Evolutionary conservation across 441 rosid species (phyloP).

Genomic region (Heliophila coronopifolia): DNA sequence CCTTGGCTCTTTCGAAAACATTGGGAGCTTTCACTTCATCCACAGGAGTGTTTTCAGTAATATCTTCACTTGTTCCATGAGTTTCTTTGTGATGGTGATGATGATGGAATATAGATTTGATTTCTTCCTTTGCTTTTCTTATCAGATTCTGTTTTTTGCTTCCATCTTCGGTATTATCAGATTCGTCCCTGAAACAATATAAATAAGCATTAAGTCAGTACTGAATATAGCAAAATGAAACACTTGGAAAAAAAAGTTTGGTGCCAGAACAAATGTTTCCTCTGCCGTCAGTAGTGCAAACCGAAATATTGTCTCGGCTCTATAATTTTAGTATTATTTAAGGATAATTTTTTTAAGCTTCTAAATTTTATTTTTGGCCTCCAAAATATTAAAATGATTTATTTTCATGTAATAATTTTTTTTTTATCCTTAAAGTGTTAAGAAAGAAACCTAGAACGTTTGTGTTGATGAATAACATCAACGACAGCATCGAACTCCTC

Average conservation of each 20-base stretch:
- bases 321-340: too few species aligned
- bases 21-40: slow-evolving; percentile 27
- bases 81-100: slow-evolving; percentile 24
- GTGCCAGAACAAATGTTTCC: too few species aligned
- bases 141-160: slow-evolving; percentile 22
- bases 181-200: slow-evolving; percentile 15
- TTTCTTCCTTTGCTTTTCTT: slow-evolving; percentile 22
- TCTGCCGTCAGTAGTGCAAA: too few species aligned
- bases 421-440: too few species aligned
- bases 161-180: slow-evolving; percentile 6
- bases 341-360: too few species aligned
- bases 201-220: too few species aligned
- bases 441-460: slow-evolving; percentile 17
- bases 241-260: too few species aligned
- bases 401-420: too few species aligned
- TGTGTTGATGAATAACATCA: slow-evolving; percentile 37
- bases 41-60: slow-evolving; percentile 12
- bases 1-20: slow-evolving; percentile 27
- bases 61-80: slow-evolving; percentile 24
- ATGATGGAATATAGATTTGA: slow-evolving; percentile 28
- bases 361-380: too few species aligned
- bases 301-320: too few species aligned
- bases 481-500: slow-evolving; percentile 60
- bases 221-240: too few species aligned
- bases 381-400: too few species aligned